Base-by-base conservation (phyloP, 495 filamentous ascomycete genomes). In the Aspergillus affinis region DNA sequence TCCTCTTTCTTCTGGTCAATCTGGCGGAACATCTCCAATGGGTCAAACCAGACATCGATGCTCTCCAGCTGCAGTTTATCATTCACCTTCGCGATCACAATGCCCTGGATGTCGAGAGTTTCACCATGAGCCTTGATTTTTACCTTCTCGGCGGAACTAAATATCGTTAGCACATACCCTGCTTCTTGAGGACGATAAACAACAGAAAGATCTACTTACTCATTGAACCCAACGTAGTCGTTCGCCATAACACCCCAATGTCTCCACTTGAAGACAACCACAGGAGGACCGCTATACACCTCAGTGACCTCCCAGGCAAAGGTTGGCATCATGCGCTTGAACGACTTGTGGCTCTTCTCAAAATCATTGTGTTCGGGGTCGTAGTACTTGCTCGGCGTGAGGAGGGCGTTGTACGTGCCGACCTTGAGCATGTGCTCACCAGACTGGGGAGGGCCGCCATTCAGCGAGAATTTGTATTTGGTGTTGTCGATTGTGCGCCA, bases 301-400 rank as follows among this genome's bases (percentile, higher is more conserved):
- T 88, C 86, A 15, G 83, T 68, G 20, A 88, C 85, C 74, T 88
- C 86, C 84, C 85, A 89, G 0, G 84, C 84, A 73, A 89, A 88
- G 0, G 81, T 84, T 15, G 84, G 85, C 85, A 88, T 88, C 82
- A 86, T 86, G 26, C 82, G 72, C 74, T 88, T 88, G 64, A 89
- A 88, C 1, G 83, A 81, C 75, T 88, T 86, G 72, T 88, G 85
- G 65, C 80, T 84, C 6, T 71, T 74, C 13, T 77, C 78, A 60
- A 88, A 88, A 67, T 82, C 81, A 26, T 77, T 82, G 50, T 80
- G 75, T 30, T 69, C 72, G 6, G 85, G 84, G 61, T 80, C 81
- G 68, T 88, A 88, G 76, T 79, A 87, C 69, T 84, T 75, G 69
- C 83, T 84, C 18, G 82, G 67, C 23, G 76, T 72, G 58, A 88